Base-by-base conservation (phyloP, 345 rosid species). In the Microthlaspi erraticum region DNA sequence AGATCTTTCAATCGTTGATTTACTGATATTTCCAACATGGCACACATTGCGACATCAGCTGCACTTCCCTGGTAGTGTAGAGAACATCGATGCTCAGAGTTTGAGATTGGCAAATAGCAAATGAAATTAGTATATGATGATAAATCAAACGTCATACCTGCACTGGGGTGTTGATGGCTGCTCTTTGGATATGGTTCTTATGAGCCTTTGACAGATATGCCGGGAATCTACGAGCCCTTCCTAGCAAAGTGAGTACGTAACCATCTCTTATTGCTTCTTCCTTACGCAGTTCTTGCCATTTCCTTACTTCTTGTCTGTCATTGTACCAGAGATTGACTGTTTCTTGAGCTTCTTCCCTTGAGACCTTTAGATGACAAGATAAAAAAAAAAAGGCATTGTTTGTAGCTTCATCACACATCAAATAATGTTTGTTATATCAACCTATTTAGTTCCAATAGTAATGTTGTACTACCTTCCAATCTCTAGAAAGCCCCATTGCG, bases 11-110 rank as follows among this genome's bases (percentile, higher is more conserved):
- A 75, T 16, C 52, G 71, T 43, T 60, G 59, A 70, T 93, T 87
- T 56, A 51, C 81, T n/a, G 87, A 77, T 83, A 93, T 90, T 78
- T 85, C 85, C 70, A 93, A 65, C 98, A 93, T 93, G 19, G 98
- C 98, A 60, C 96, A 88, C 93, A 88, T 93, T 52, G 98, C 98
- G 65, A 93, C 97, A 77, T 93, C 96, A 74, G 98, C 98, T 39
- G 98, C 98, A 83, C 98, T 93, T 60, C 98, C 98, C 97, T 92
- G 93, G 3, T 64, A 49, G 7, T 55, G 19, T 32, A 8, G 20
- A 7, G 57, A 56, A 1, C 54, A 43, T 7, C 20, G 52, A 42
- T 41, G 42, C 44, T 67, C 43, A 43, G 34, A 56, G 9, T 60
- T 60, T 42, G 50, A 62, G 71, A 37, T 66, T 29, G 71, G 42